Conservation (phyloP, 257 asterid genomes). For the Solanum peruvianum region DNA sequence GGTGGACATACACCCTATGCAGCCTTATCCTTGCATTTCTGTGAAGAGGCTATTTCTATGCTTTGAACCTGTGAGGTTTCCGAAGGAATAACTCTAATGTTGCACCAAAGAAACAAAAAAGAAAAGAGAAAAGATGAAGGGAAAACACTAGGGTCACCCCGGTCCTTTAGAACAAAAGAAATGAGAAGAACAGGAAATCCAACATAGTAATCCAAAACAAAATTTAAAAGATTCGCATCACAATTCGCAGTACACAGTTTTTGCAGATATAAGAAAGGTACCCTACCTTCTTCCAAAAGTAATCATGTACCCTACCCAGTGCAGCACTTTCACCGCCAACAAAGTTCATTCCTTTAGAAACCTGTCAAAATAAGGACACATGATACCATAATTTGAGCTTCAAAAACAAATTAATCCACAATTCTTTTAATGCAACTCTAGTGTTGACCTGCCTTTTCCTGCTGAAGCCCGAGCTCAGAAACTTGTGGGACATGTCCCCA, state of each 20-base stretch:
- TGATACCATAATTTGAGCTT: not conserved
- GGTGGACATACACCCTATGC: not conserved
- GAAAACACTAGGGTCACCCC: not conserved
- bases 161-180: not conserved
- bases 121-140: not conserved
- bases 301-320: conserved; percentile 67
- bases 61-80: not conserved
- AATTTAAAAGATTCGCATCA: not conserved
- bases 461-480: conserved; percentile 49
- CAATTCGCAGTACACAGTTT: not conserved
- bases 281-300: conserved; percentile 87
- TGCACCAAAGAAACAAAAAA: not conserved
- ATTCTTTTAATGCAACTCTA: not conserved
- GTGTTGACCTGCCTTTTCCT: conserved; percentile 36
- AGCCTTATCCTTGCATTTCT: not conserved
- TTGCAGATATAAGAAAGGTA: not conserved
- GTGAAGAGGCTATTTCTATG: not conserved
- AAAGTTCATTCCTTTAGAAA: conserved; percentile 66
- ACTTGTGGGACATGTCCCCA: conserved; percentile 82
- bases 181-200: not conserved
- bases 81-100: not conserved
- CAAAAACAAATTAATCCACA: not conserved
- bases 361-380: conserved; percentile 28
- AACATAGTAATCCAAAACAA: not conserved
- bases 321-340: conserved; percentile 93